Evolutionary conservation across 73 alveolate species (phyloP).

Genomic region (Symbiodinium natans): DNA sequence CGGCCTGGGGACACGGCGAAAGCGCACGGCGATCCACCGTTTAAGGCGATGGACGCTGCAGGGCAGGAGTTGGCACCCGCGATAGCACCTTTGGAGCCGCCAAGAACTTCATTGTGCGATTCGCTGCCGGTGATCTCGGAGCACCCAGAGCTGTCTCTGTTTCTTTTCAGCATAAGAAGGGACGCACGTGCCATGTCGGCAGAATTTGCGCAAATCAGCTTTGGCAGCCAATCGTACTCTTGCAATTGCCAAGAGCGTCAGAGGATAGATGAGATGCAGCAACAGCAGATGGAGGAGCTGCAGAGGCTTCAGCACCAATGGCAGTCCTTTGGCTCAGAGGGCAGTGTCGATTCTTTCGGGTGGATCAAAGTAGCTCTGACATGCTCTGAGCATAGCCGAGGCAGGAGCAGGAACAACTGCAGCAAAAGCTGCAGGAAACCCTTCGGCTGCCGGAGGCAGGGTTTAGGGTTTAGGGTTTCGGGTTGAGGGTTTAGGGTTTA

Average conservation of each 20-base stretch:
- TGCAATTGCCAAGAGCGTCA: neutral
- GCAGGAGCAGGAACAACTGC: constrained; percentile 43
- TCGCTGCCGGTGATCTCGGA: constrained; percentile 70
- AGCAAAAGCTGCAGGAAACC: constrained; percentile 37
- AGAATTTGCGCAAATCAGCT: neutral
- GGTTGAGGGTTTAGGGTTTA: neutral
- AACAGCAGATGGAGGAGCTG: constrained; percentile 48
- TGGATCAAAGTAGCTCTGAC: neutral
- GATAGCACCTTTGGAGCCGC: neutral
- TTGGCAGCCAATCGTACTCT: neutral
- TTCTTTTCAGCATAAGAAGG: neutral
- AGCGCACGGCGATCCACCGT: neutral
- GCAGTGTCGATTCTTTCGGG: neutral
- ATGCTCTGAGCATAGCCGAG: neutral
- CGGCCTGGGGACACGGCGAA: neutral
- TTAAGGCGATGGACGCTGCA: neutral
- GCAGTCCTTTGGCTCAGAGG: neutral
- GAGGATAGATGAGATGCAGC: constrained; percentile 53
- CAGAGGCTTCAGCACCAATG: constrained; percentile 36
- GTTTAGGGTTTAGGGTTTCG: neutral
- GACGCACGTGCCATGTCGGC: neutral
- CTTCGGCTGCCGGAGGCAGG: neutral
- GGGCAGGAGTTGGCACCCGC: no score
- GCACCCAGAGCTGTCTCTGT: constrained; percentile 11
- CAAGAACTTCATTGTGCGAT: neutral